Conservation (phyloP, 2,329 filamentous ascomycete species). For the Xylariaceae sp. region DNA sequence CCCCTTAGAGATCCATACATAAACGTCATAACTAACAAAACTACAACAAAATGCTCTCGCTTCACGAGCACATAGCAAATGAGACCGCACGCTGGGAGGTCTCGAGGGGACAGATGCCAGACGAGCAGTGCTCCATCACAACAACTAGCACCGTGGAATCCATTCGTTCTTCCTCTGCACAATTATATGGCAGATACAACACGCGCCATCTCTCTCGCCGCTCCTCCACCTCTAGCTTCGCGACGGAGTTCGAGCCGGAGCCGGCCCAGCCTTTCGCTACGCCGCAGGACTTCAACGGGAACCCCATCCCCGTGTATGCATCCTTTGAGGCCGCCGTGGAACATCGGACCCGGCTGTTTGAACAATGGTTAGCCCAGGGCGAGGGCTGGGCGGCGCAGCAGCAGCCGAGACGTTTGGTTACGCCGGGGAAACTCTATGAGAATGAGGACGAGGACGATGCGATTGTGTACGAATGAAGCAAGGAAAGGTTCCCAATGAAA, state of each 20-base stretch:
- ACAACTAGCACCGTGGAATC: conserved; percentile 13
- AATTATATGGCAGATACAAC: conserved; percentile 20
- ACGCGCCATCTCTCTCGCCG: conserved; percentile 21
- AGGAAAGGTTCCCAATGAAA: not conserved
- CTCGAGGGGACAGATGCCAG: conserved; percentile 4
- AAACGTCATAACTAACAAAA: conserved; percentile 9
- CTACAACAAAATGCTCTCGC: conserved; percentile 22
- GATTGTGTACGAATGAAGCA: conserved; percentile 26
- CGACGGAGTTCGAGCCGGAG: conserved; percentile 21
- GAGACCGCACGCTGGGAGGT: conserved; percentile 25
- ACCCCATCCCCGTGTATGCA: conserved; percentile 28
- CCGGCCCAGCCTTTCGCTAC: conserved; percentile 17
- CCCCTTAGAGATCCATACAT: conserved; percentile 1
- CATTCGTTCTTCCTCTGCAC: conserved; percentile 20
- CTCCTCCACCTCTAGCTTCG: conserved; percentile 28
- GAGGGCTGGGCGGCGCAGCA: conserved; percentile 7
- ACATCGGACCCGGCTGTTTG: conserved; percentile 23
- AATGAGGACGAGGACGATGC: conserved; percentile 34
- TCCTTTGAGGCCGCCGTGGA: conserved; percentile 31
- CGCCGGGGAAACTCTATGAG: conserved; percentile 32
- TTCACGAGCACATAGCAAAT: conserved; percentile 23
- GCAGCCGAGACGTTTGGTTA: conserved; percentile 25
- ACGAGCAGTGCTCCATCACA: conserved; percentile 16
- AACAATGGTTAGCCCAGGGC: conserved; percentile 5
- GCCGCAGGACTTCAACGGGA: conserved; percentile 23